Evolutionary conservation across 148 eudicot species (phyloP).

Genomic region (Hydrangea macrophylla): DNA sequence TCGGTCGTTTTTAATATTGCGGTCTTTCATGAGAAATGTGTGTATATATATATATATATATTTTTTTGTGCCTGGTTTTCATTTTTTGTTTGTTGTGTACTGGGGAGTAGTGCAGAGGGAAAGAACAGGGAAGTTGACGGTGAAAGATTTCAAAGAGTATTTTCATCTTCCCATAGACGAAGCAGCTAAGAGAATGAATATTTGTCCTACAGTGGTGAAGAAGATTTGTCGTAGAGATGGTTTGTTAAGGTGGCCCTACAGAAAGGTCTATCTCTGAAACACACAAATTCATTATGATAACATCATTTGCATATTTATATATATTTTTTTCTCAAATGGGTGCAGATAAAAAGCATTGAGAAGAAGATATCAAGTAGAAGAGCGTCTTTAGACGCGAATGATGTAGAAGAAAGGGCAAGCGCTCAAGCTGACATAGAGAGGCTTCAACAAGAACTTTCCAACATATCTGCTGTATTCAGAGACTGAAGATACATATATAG

Average conservation of each 20-base stretch:
- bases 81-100: background rate
- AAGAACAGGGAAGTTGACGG: constrained; percentile 35
- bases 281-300: background rate
- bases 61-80: background rate
- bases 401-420: constrained; percentile 6
- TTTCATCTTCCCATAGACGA: constrained; percentile 31
- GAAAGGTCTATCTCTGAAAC: constrained; percentile 40
- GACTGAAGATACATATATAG: background rate
- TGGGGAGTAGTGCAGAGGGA: constrained; percentile 40
- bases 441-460: constrained; percentile 21
- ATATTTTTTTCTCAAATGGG: background rate
- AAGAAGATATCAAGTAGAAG: constrained; percentile 24
- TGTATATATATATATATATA: too few species aligned
- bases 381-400: background rate
- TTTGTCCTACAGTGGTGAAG: constrained; percentile 50
- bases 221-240: constrained; percentile 39
- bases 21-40: too few species aligned
- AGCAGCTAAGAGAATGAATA: constrained; percentile 29
- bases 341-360: constrained; percentile 47
- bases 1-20: too few species aligned
- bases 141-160: constrained; percentile 35
- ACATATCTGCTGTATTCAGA: background rate
- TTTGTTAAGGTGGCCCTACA: constrained; percentile 52
- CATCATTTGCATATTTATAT: background rate
- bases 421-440: constrained; percentile 25